Percentiles rank a stretch among this genome's conserved stretches.
phyloP scores from a whole-genome alignment of 805 yeast genomes.

The Kockiozyma suomiensis region DNA sequence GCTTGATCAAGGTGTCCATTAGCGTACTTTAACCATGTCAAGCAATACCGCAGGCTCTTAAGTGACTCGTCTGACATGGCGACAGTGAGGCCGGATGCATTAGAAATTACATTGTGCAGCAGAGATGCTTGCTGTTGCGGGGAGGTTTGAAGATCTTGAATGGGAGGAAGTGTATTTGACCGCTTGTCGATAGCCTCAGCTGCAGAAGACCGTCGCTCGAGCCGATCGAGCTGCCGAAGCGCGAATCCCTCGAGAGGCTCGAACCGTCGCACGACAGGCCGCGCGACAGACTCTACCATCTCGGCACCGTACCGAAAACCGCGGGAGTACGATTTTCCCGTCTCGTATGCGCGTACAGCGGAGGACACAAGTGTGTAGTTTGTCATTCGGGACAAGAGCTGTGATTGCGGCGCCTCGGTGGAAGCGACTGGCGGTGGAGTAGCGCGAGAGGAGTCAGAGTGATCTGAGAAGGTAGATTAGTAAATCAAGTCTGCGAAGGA shows the following conservation, averaged over 20 bases:
- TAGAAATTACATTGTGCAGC: slow-evolving; percentile 26
- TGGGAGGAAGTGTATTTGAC: not conserved
- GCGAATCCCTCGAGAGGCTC: slow-evolving; percentile 42
- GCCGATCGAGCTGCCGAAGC: slow-evolving; percentile 36
- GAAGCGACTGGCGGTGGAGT: not conserved
- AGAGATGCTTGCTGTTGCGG: slow-evolving; percentile 9
- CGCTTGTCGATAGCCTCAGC: not conserved
- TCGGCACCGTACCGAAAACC: slow-evolving; percentile 63
- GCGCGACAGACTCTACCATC: slow-evolving; percentile 54
- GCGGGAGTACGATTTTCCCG: slow-evolving; percentile 48
- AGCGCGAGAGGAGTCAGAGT: not conserved
- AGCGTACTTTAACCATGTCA: slow-evolving; percentile 78
- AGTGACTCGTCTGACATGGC: slow-evolving; percentile 68
- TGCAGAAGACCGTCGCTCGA: slow-evolving; percentile 19
- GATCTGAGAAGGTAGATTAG: not conserved
- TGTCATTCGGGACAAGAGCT: slow-evolving; percentile 34
- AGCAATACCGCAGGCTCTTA: slow-evolving; percentile 72
- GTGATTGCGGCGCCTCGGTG: slow-evolving; percentile 5
- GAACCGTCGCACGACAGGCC: slow-evolving; percentile 51
- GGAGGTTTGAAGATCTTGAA: not conserved
- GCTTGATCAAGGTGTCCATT: slow-evolving; percentile 72
- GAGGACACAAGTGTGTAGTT: slow-evolving; percentile 38
- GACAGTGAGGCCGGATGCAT: slow-evolving; percentile 43
- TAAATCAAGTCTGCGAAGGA: not conserved
- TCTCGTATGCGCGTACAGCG: slow-evolving; percentile 42